A percentile compares a stretch with the other conserved stretches of the same genome.
Evolutionary conservation across 176 grass and related monocot species (phyloP).

Genomic region (Poa annua): DNA sequence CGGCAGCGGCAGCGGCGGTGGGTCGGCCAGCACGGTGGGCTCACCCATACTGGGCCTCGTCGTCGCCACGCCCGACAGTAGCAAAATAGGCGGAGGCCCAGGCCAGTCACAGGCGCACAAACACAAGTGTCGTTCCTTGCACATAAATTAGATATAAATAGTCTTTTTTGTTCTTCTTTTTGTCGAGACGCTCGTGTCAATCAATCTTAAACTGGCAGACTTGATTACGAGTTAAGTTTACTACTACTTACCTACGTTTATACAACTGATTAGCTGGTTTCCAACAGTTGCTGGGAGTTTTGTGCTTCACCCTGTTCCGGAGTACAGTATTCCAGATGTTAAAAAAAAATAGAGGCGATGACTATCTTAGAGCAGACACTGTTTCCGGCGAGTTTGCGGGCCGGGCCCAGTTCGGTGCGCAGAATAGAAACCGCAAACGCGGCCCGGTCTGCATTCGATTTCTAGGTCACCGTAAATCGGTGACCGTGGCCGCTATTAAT

Average conservation of each 20-base stretch:
- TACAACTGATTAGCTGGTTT: neutral
- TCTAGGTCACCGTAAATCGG: too few relatives aligned
- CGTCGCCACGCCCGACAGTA: slow-evolving; percentile 30
- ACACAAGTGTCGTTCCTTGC: slow-evolving; percentile 17
- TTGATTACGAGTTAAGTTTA: neutral
- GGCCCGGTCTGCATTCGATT: too few relatives aligned
- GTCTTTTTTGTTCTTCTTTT: neutral
- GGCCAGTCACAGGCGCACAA: neutral
- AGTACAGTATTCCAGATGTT: neutral
- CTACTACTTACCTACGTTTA: neutral
- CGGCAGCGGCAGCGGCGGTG: slow-evolving; percentile 41
- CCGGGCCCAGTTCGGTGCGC: too few relatives aligned
- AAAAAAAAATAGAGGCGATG: neutral
- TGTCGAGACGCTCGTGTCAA: neutral
- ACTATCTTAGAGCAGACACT: neutral
- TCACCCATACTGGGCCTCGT: slow-evolving; percentile 58
- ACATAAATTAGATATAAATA: slow-evolving; percentile 8
- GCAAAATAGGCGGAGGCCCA: neutral
- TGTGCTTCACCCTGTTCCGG: neutral
- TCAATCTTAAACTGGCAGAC: neutral
- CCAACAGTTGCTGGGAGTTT: neutral
- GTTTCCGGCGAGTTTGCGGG: too few relatives aligned
- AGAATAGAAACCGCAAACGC: too few relatives aligned
- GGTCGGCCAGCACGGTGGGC: slow-evolving; percentile 53
- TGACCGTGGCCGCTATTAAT: too few relatives aligned